Evolutionary conservation across 2,329 filamentous ascomycete species (phyloP).

Genomic region (Polytolypa hystricis): DNA sequence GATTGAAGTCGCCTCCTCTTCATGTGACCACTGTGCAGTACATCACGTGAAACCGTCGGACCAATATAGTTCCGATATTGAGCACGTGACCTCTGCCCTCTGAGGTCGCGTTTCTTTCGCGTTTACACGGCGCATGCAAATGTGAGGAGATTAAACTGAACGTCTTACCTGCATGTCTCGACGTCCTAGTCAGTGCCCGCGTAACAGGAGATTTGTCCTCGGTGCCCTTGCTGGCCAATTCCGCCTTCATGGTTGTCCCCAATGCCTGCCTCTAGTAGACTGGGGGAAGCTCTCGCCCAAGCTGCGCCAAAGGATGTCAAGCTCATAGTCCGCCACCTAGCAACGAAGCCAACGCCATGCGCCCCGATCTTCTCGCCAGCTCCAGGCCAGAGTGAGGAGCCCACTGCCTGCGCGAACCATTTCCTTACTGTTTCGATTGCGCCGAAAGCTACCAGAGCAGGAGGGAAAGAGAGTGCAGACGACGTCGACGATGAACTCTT

Average conservation of each 20-base stretch:
- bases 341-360: conserved; percentile 65
- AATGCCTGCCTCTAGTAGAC: conserved; percentile 25
- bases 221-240: no score
- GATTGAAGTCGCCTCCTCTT: no score
- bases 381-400: conserved; percentile 58
- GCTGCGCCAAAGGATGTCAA: conserved; percentile 41
- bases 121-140: no score
- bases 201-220: no score
- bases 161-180: no score
- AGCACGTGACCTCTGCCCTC: no score
- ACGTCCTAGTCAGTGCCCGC: no score
- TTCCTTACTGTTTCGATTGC: conserved; percentile 52
- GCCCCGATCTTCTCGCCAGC: conserved; percentile 70
- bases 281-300: conserved; percentile 39
- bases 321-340: conserved; percentile 75
- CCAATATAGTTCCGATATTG: no score
- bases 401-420: conserved; percentile 79
- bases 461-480: conserved; percentile 1
- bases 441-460: conserved; percentile 4
- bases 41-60: no score
- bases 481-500: conserved; percentile 44
- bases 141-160: no score
- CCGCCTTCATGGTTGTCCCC: conserved; percentile 2
- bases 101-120: no score
- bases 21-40: no score